These are phyloP conservation scores for Sclerotinia subarctica DNA, from an alignment of 2,329 filamentous ascomycete species.

Conservation along the genomic window DNA sequence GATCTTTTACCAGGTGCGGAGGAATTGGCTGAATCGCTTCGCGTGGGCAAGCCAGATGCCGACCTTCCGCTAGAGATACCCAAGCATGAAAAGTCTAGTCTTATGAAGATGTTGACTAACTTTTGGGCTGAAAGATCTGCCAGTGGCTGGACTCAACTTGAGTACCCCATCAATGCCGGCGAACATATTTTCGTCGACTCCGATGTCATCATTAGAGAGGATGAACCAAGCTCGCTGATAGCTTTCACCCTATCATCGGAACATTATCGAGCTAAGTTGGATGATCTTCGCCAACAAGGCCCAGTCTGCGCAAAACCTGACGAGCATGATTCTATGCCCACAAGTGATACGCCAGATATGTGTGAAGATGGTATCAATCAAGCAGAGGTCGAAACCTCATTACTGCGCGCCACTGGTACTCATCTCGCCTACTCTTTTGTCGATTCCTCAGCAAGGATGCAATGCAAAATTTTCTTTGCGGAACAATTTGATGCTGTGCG, in stretches of 20 bases:
- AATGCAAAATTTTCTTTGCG: conserved; percentile 98
- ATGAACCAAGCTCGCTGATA: conserved; percentile 94
- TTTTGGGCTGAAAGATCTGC: conserved; percentile 98
- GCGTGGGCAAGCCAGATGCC: conserved; percentile 51
- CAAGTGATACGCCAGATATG: conserved; percentile 29
- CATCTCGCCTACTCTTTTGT: conserved; percentile 96
- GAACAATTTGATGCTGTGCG: conserved; percentile 96
- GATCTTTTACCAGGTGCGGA: conserved; percentile 63
- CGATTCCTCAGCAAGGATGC: conserved; percentile 89
- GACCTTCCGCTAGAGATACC: conserved; percentile 72
- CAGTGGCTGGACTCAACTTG: conserved; percentile 86
- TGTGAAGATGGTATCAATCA: conserved; percentile 49
- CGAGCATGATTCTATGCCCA: conserved; percentile 37
- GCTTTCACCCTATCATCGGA: conserved; percentile 85
- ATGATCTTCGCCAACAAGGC: conserved; percentile 57
- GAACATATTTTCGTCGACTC: conserved; percentile 98
- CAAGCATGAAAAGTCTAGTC: conserved; percentile 86
- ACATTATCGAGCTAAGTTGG: conserved; percentile 80
- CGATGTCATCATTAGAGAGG: conserved; percentile 94
- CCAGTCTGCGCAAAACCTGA: conserved; percentile 40
- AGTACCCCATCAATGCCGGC: conserved; percentile 82
- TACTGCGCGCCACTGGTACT: conserved; percentile 80
- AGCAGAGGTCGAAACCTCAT: conserved; percentile 76
- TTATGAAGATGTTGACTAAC: conserved; percentile 93
- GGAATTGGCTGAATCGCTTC: conserved; percentile 59